These are phyloP conservation scores for Leccinum pallidistipes DNA, from an alignment of 1,284 basidiomycete genomes.

Conservation along the genomic window DNA sequence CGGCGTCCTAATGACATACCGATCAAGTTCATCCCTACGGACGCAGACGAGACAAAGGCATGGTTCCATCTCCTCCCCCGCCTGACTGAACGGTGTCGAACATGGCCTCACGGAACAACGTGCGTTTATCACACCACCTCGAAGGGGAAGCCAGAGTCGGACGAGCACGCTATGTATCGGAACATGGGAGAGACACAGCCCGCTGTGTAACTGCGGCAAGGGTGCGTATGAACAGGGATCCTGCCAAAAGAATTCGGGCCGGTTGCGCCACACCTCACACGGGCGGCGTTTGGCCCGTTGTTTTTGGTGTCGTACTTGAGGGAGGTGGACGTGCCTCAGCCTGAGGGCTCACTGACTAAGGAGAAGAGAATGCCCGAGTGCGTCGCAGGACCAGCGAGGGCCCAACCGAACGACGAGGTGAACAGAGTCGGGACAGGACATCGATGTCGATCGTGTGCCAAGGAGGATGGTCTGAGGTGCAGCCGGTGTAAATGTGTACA, in stretches of 20 bases:
- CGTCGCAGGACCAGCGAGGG: background rate
- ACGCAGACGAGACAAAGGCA: slow-evolving; percentile 33
- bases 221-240: slow-evolving; percentile 35
- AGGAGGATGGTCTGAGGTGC: slow-evolving; percentile 29
- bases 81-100: slow-evolving; percentile 51
- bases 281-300: slow-evolving; percentile 48
- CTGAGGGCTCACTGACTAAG: too few relatives aligned
- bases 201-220: slow-evolving; percentile 43
- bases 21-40: slow-evolving; percentile 10
- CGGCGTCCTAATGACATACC: slow-evolving; percentile 2
- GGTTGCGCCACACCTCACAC: slow-evolving; percentile 43
- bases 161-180: background rate
- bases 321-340: slow-evolving; percentile 21
- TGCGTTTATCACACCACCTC: slow-evolving; percentile 40
- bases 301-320: slow-evolving; percentile 39
- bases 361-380: background rate
- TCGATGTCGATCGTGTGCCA: slow-evolving; percentile 32
- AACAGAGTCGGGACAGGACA: background rate
- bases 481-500: slow-evolving; percentile 37
- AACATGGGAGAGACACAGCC: background rate
- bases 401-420: background rate
- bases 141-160: background rate
- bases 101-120: slow-evolving; percentile 45
- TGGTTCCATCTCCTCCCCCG: slow-evolving; percentile 52
- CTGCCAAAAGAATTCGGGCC: slow-evolving; percentile 30